Evolutionary conservation across 1,139 yeast species (phyloP).

Genomic region (Neolecta irregularis): DNA sequence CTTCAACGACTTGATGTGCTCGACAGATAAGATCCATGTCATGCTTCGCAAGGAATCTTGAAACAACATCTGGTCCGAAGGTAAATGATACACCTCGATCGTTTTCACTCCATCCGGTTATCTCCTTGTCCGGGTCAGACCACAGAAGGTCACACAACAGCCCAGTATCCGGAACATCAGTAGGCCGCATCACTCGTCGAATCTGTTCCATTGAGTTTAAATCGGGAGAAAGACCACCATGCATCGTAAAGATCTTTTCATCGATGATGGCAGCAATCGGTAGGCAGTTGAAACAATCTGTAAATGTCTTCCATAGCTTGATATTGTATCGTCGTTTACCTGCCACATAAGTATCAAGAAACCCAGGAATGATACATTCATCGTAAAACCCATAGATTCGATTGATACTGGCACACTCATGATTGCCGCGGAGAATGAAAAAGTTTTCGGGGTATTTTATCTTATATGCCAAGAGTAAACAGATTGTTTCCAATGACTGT

Average conservation of each 20-base stretch:
- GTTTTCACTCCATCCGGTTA: conserved; percentile 95
- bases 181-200: conserved; percentile 96
- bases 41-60: conserved; percentile 83
- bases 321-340: conserved; percentile 81
- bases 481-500: conserved; percentile 87
- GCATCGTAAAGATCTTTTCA: conserved; percentile 96
- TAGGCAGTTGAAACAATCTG: conserved; percentile 93
- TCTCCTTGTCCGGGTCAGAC: conserved; percentile 97
- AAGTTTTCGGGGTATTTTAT: conserved; percentile 96
- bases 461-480: conserved; percentile 82
- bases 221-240: conserved; percentile 95
- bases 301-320: conserved; percentile 94
- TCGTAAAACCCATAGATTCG: conserved; percentile 95
- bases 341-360: conserved; percentile 4
- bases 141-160: conserved; percentile 86
- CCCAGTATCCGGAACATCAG: conserved; percentile 81
- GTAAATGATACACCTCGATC: conserved; percentile 97
- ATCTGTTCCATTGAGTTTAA: conserved; percentile 95
- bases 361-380: conserved; percentile 42
- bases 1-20: conserved; percentile 98
- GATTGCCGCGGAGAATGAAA: conserved; percentile 88
- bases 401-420: conserved; percentile 93
- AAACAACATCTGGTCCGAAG: conserved; percentile 93
- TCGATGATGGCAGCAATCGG: conserved; percentile 97
- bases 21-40: conserved; percentile 95